Base-by-base conservation (phyloP, 2,329 filamentous ascomycete genomes). In the Bipolaris victoriae region DNA sequence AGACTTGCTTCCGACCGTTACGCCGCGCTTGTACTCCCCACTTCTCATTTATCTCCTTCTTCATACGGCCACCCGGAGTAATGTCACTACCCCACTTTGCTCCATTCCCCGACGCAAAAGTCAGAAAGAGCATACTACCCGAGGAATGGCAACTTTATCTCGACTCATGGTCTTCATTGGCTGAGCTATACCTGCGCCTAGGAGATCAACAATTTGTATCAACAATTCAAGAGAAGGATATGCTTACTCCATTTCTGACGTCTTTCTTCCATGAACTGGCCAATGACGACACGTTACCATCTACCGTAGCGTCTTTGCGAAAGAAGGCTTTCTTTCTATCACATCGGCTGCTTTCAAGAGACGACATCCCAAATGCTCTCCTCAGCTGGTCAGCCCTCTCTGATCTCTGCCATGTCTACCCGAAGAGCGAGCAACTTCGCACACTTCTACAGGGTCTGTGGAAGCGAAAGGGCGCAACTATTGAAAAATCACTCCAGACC, bases 121-220 rank as follows among this genome's bases (percentile, higher is more conserved):
- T 92, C 79, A 87, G 87, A 69, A 83, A 84, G 64, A 84, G 84
- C 64, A 84, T 97, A 58, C 81, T 83, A 37, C 78, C 86, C 3
- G 78, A 83, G 49, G 91, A 97, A 77, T 97, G 92, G 92, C 83
- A 89, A 63, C 82, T 85, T 31, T 92, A 90, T 72, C 79, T 96
- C 45, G 85, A 90, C 61, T 88, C 91, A 35, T 97, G 92, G 92
- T 79, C 87, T 16, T 79, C 85, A 10, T 82, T 97, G 6, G 79
- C 86, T 6, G 82, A 88, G 51, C 83, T 87, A 2, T 85, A 92
- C 61, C 76, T 95, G 29, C 81, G 83, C 13, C 77, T 90, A 0
- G 67, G 84, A 0, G 81, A 86, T 6, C 69, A 81, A 1, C 78
- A 86, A 0, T 90, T 95, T 60, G 63, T 73, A 45, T 71, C 75